Base-by-base conservation (phyloP, 768 basidiomycete species). In the Mycena metata region DNA sequence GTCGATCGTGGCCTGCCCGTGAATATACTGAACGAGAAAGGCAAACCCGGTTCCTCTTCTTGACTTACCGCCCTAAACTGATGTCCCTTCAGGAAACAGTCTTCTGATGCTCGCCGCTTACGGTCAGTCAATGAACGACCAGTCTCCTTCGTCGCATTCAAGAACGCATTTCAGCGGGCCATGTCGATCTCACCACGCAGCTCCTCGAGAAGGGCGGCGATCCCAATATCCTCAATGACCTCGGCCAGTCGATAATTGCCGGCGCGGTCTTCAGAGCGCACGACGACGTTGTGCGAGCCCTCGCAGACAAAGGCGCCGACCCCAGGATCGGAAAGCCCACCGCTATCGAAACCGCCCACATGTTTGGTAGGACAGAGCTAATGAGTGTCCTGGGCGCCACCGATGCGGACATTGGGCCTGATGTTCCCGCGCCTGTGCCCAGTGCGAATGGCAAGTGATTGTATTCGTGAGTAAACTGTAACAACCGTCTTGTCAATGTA, bases 71-170 rank as follows among this genome's bases (percentile, higher is more conserved):
- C 46, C 30, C 45, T 36, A 26, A 46, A 66, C 35, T n/a, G 0
- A 39, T n/a, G 42, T 45, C 39, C n/a, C 45, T 41, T 30, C 73
- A 90, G 93, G 93, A 23, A 94, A 94, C 76, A 92, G 91, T 6
- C 81, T 95, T 8, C 80, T 94, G 60, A 94, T 94, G 91, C 86
- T 93, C 57, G 89, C 90, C 4, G 86, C 92, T 2, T 94, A 94
- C 74, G 68, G 68, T 69, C 21, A 60, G 68, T 47, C 26, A 35
- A 35, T 21, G 15, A 19, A 26, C 51, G 24, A 54, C 56, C 57
- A 30, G 21, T 21, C 23, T 43, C 12, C 16, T 51, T 23, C 17
- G 24, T 51, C 45, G 80, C 16, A 42, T 62, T 63, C 35, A 58
- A 43, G 47, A 33, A 9, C 2, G 21, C 42, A 24, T n/a, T 41